These are phyloP conservation scores for Yamadazyma triangularis DNA, from an alignment of 1,139 yeast genomes.

Conservation along the genomic window DNA sequence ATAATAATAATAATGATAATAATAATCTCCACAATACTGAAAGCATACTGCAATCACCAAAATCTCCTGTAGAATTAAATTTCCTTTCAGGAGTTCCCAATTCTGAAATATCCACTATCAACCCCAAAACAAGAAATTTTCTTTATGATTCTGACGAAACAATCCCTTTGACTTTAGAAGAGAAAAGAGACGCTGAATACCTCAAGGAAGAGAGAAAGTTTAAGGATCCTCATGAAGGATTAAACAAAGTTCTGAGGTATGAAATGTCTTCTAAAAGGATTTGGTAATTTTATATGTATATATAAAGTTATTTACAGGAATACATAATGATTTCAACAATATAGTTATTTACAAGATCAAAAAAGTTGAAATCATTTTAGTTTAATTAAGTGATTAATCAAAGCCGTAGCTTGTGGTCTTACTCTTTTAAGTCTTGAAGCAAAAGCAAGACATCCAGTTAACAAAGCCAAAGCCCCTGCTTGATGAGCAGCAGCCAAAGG, in stretches of 20 bases:
- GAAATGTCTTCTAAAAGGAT: conserved; percentile 85
- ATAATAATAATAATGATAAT: too few relatives aligned
- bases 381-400: conserved; percentile 8
- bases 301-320: too few relatives aligned
- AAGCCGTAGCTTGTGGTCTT: conserved; percentile 32
- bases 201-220: conserved; percentile 13
- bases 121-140: conserved; percentile 35
- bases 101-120: conserved; percentile 41
- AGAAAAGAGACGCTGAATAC: conserved; percentile 32
- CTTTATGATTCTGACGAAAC: conserved; percentile 43
- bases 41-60: too few relatives aligned
- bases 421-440: conserved; percentile 71
- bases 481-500: conserved; percentile 95
- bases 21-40: too few relatives aligned
- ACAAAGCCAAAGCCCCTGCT: conserved; percentile 90
- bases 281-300: conserved; percentile 46
- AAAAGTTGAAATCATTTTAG: too few relatives aligned
- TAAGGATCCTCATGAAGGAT: conserved; percentile 25
- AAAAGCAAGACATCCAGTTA: conserved; percentile 72
- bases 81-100: conserved; percentile 52
- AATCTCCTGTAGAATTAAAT: conserved; percentile 12
- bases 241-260: conserved; percentile 60
- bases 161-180: conserved; percentile 48
- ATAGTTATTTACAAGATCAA: too few relatives aligned
- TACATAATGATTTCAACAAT: too few relatives aligned